Base-by-base conservation (phyloP, 2,329 filamentous ascomycete species). In the Phoma herbarum region DNA sequence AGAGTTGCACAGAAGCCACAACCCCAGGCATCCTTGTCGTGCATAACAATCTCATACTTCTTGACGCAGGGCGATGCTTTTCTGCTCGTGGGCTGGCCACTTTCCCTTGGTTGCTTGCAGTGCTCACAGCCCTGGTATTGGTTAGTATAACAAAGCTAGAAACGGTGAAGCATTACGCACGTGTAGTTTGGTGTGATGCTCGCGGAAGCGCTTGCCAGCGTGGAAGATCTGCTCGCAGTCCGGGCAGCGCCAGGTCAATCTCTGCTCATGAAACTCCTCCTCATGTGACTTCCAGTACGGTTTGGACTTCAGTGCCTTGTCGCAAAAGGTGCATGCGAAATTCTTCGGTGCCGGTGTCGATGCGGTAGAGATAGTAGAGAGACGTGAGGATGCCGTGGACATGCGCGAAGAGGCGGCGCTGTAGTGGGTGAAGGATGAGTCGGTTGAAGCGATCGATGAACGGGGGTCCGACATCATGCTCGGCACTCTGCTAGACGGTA, bases 241-340 rank as follows among this genome's bases (percentile, higher is more conserved):
- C 6, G 87, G 86, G 67, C 87, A 89, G 12, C 86, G 86, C 73
- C 88, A 89, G 69, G 88, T 88, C 62, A 87, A 85, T 79, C 86
- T 86, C 53, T 87, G 85, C 78, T 89, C 87, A 75, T 89, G 87
- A 68, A 89, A 88, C 74, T 88, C 86, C 66, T 89, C 87, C 71
- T 90, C 86, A 74, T 90, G 88, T 29, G 86, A 83, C 74, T 88
- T 88, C 88, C 87, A 90, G 73, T 89, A 86, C 62, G 88, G 87
- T 71, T 89, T 89, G 63, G 86, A 83, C 78, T 87, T 87, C 70
- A 89, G 87, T 44, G 85, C 87, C 47, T 87, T 88, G 72, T 89
- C 86, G 74, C 81, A 82, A 31, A 79, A 80, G 1, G 79, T 82
- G 65, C 80, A 83, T 2, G 75, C 75, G 43, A 78, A 79, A 57